Percentiles rank a stretch among this genome's conserved stretches.
Evolutionary conservation across 495 filamentous ascomycete genomes (phyloP).

Genomic region (Wilcoxina mikolae): DNA sequence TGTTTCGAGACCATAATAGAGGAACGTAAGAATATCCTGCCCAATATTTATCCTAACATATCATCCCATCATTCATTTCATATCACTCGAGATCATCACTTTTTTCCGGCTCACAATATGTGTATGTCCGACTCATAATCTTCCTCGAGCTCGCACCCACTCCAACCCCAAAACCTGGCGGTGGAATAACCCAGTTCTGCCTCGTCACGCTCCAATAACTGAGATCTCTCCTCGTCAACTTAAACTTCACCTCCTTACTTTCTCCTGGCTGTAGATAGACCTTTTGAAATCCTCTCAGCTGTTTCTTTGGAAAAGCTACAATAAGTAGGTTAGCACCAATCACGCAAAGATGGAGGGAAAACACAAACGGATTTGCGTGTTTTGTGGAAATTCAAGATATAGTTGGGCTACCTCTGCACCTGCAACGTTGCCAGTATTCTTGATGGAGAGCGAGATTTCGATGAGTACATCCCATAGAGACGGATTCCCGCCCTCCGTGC

Average conservation of each 20-base stretch:
- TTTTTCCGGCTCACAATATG: no score
- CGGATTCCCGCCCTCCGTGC: constrained; percentile 53
- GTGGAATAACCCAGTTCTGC: constrained; percentile 54
- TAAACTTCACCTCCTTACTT: constrained; percentile 37
- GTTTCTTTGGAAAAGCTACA: constrained; percentile 42
- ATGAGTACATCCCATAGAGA: constrained; percentile 51
- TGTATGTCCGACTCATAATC: no score
- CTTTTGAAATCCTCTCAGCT: constrained; percentile 77
- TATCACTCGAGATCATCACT: no score
- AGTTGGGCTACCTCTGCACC: constrained; percentile 66
- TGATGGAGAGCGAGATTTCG: constrained; percentile 45
- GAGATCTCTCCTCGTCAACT: constrained; percentile 50
- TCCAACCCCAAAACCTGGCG: constrained; percentile 31
- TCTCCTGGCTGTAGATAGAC: constrained; percentile 40
- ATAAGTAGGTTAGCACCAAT: background rate
- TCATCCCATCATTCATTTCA: no score
- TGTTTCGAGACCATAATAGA: no score
- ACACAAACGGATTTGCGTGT: constrained; percentile 17
- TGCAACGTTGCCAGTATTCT: constrained; percentile 50
- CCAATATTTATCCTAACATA: no score
- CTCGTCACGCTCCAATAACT: constrained; percentile 56
- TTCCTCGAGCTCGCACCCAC: constrained; percentile 35
- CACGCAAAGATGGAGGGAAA: background rate
- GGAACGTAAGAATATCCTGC: no score
- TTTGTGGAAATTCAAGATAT: constrained; percentile 21